phyloP scores from a whole-genome alignment of 1,139 yeast genomes.

The Eremothecium coryli region DNA sequence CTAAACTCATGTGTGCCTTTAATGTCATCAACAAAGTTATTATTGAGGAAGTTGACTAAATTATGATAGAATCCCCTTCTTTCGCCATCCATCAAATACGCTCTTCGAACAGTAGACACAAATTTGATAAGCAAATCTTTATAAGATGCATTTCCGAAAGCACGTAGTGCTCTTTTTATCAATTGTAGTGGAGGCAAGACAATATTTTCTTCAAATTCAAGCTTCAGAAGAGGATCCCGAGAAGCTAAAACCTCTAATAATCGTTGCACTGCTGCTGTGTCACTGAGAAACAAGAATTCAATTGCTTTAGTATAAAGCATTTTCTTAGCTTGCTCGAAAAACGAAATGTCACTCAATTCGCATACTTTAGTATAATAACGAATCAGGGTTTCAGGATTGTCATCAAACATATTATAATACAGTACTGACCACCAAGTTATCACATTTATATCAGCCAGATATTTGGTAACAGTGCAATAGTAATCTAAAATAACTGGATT shows the following conservation, averaged over 20 bases:
- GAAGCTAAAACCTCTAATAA: constrained; percentile 14
- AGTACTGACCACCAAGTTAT: constrained; percentile 29
- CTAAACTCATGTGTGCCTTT: constrained; percentile 19
- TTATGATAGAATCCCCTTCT: constrained; percentile 7
- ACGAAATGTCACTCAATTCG: constrained; percentile 18
- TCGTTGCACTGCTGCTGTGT: constrained; percentile 11
- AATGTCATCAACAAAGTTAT: constrained; percentile 17
- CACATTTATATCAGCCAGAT: constrained; percentile 15
- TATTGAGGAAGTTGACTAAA: constrained; percentile 16
- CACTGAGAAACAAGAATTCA: constrained; percentile 11
- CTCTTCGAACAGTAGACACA: constrained; percentile 10
- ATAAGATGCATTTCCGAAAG: constrained; percentile 12
- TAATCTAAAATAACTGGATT: constrained; percentile 16
- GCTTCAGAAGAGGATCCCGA: constrained; percentile 12
- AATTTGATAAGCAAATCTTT: constrained; percentile 12
- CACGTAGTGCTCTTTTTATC: constrained; percentile 12
- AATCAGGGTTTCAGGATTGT: constrained; percentile 10
- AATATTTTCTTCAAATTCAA: constrained; percentile 4
- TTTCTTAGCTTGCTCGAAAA: constrained; percentile 19
- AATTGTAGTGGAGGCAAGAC: constrained; percentile 7
- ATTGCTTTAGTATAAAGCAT: constrained; percentile 15
- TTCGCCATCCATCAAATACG: constrained; percentile 8
- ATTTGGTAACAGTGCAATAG: constrained; percentile 22
- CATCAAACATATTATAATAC: constrained; percentile 19
- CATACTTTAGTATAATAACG: constrained; percentile 17